Evolutionary conservation across 192 early-diverging fungal species (phyloP).

Genomic region (Entomortierella parvispora): DNA sequence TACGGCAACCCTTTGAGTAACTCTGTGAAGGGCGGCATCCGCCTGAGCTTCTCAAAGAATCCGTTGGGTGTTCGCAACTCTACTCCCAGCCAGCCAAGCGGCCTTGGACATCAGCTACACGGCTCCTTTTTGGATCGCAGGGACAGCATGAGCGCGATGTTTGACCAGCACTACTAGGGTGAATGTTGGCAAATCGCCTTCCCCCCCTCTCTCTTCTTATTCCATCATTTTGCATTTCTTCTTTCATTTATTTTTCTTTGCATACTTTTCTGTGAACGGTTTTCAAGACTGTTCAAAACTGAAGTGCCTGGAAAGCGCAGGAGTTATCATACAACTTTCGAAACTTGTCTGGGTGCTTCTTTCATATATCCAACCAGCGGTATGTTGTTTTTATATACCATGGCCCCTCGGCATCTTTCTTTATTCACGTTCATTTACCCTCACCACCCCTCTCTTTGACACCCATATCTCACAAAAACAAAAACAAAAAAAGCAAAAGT

Average conservation of each 20-base stretch:
- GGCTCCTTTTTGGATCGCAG: slow-evolving; percentile 36
- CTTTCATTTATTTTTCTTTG: slow-evolving; percentile 1
- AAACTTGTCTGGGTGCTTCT: not conserved
- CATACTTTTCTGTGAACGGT: too few species aligned
- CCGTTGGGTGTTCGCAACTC: slow-evolving; percentile 88
- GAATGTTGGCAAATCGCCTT: not conserved
- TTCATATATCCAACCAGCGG: not conserved
- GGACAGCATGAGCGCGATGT: slow-evolving; percentile 53
- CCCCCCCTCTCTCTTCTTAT: not conserved
- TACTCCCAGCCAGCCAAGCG: slow-evolving; percentile 26
- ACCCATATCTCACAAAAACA: slow-evolving; percentile 1
- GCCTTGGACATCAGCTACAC: slow-evolving; percentile 30
- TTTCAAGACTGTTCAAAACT: too few species aligned
- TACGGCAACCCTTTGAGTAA: slow-evolving; percentile 86
- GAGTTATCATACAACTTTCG: slow-evolving; percentile 3
- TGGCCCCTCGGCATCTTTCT: not conserved
- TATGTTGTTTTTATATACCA: not conserved
- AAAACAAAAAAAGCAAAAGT: not conserved
- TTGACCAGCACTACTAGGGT: slow-evolving; percentile 49
- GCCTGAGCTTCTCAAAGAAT: slow-evolving; percentile 96
- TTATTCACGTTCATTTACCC: too few species aligned
- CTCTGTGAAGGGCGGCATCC: slow-evolving; percentile 93
- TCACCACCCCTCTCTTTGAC: not conserved
- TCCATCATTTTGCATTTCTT: not conserved
- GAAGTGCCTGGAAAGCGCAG: too few species aligned